Conservation (phyloP, 1,284 basidiomycete genomes). For the Dichomitus squalens region DNA sequence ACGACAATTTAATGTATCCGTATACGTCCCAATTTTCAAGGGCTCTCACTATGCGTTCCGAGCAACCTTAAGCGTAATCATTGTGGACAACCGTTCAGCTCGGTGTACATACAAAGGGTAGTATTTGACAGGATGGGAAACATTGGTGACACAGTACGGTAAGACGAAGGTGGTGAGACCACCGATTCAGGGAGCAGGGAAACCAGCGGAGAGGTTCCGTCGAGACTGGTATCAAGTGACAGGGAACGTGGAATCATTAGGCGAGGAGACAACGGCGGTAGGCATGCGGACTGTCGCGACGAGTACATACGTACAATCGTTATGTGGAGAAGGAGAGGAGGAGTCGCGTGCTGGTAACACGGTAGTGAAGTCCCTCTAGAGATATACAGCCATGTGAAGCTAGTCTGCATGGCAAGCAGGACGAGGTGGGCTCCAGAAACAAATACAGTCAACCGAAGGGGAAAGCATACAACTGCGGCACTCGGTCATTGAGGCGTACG, state of each 20-base stretch:
- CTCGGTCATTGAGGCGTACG: constrained; percentile 2
- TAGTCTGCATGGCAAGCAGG: constrained; percentile 23
- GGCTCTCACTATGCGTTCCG: not conserved
- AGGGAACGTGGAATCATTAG: constrained; percentile 11
- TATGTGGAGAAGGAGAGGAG: constrained; percentile 1
- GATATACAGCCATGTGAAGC: constrained; percentile 18
- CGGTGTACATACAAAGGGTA: constrained; percentile 20
- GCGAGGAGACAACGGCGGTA: not conserved
- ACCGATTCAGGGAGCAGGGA: constrained; percentile 6
- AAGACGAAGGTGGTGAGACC: constrained; percentile 8
- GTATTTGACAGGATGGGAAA: not conserved
- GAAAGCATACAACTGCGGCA: constrained; percentile 15
- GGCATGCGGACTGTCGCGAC: not conserved
- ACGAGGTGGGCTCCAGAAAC: constrained; percentile 18
- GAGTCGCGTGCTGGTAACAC: not conserved
- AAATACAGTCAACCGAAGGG: constrained; percentile 14
- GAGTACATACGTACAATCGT: constrained; percentile 13
- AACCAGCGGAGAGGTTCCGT: constrained; percentile 1
- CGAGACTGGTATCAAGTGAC: constrained; percentile 17
- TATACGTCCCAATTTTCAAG: not conserved
- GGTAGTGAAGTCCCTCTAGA: constrained; percentile 16
- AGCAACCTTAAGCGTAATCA: constrained; percentile 8
- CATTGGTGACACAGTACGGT: constrained; percentile 21
- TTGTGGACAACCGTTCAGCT: constrained; percentile 11
- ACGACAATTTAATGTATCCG: constrained; percentile 5